Percentiles rank a stretch among this genome's conserved stretches.
Evolutionary conservation across 208 protist genomes (phyloP).

Genomic region (Sergeia podlipaevii): DNA sequence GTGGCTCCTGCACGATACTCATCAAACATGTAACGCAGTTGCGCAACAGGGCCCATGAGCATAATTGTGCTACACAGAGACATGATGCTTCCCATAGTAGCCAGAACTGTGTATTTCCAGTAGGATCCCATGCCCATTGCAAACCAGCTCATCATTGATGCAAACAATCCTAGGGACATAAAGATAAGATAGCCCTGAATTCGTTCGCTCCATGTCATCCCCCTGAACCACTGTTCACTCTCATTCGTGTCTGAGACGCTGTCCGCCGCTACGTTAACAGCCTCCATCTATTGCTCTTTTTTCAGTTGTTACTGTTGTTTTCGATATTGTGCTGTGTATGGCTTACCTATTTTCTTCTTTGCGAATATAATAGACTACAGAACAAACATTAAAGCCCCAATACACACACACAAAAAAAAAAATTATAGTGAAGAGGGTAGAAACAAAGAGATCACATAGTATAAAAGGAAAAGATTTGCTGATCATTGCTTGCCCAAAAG

Average conservation of each 20-base stretch:
- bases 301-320: background rate
- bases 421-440: too few species aligned
- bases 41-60: conserved; percentile 79
- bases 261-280: conserved; percentile 3
- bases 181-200: conserved; percentile 83
- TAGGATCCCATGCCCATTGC: conserved; percentile 67
- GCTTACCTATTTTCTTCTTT: too few species aligned
- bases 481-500: too few species aligned
- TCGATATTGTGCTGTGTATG: background rate
- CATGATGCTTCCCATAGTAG: conserved; percentile 68
- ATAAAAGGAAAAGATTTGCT: too few species aligned
- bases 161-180: conserved; percentile 69
- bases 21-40: conserved; percentile 90
- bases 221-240: conserved; percentile 59
- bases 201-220: conserved; percentile 72
- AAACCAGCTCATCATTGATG: conserved; percentile 80
- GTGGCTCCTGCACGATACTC: conserved; percentile 68
- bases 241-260: conserved; percentile 26
- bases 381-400: too few species aligned
- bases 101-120: conserved; percentile 85
- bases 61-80: conserved; percentile 79
- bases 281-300: conserved; percentile 1
- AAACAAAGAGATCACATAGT: too few species aligned
- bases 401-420: too few species aligned
- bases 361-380: too few species aligned